Base-by-base conservation (phyloP, 305 asterid species). In the Rubia balearica region DNA sequence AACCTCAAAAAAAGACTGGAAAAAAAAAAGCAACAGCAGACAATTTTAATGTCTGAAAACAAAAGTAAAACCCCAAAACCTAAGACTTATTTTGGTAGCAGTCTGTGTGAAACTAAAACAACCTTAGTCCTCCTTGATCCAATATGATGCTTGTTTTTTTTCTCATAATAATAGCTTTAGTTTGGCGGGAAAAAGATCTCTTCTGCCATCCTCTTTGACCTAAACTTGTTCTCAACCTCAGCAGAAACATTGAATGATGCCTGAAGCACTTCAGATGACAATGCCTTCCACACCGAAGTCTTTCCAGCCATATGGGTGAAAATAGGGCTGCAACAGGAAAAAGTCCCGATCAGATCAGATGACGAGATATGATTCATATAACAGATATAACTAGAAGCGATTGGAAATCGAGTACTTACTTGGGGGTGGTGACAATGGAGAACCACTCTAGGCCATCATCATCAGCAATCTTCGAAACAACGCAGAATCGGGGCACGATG, bases 381-480 rank as follows among this genome's bases (percentile, higher is more conserved):
- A 10, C 27, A 55, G n/a, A 3, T 51, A 14, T 19, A 51, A 12
- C 6, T 4, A 42, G 24, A 22, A 65, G 38, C 9, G 36, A 36
- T 3, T 30, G 2, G 33, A 30, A 30, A 30, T 30, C 33, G 33
- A 36, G 9, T 27, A 73, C 95, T 73, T 71, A 90, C 96, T 90
- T 84, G 22, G 97, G 97, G 21, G 97, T 91, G n/a, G 91, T 84
- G 83, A 91, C 87, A 74, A 89, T 91, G 10, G 97, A 91, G 90
- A 91, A 91, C 96, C 97, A 91, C 59, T 88, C 96, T 87, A 91
- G 51, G 69, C 97, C 97, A 62, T 80, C 90, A 7, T 86, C 71
- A 65, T 81, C 85, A 0, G 84, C 79, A 42, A 87, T 88, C 90
- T 88, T 90, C 0, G 96, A 84, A 10, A 90, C 96, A 0, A 84